Base-by-base conservation (phyloP, 169 alveolate genomes). In the Babesia bigemina region DNA sequence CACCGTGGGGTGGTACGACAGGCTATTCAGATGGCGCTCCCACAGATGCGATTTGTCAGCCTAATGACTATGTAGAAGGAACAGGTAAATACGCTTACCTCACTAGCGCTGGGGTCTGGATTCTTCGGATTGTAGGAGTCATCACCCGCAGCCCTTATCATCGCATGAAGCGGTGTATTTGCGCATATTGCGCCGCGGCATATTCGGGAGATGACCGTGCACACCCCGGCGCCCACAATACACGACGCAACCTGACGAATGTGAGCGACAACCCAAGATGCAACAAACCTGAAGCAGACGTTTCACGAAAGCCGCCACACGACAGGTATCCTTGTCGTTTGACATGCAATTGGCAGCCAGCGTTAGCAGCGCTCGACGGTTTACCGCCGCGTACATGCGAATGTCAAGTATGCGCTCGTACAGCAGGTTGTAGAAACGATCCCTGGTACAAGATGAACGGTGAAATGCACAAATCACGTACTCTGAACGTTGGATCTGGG, bases 361-460 rank as follows among this genome's bases (percentile, higher is more conserved):
- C 14, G 52, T 10, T n/a, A 81, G 42, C 22, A 81, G 55, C 22
- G 24, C 17, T 12, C 48, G 29, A 3, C 72, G 55, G 49, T 59
- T 81, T 28, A 69, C 45, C 16, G 85, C 79, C 50, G 63, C 76
- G 48, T 28, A 81, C 73, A 81, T 58, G 16, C 85, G 75, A 21
- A 70, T 16, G 71, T 81, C 79, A 16, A 71, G 36, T 13, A 74
- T 47, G 62, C 77, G 70, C 50, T 75, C 85, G 63, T 75, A 75
- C 11, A 73, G 29, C 22, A 60, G 28, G 33, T 60, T 73, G 57
- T 59, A 73, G 26, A 73, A 55, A 3, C 72, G 53, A 39, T 33
- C 16, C 45, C 81, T 71, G 58, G 22, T 2, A 16, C 19, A n/a
- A 4, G 1, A 1, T 60, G 49, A 21, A 12, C 21, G 39, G 50